Percentiles rank a stretch among this genome's conserved stretches.
Evolutionary conservation across 306 rosid genomes (phyloP).

Genomic region (Castanospermum australe): DNA sequence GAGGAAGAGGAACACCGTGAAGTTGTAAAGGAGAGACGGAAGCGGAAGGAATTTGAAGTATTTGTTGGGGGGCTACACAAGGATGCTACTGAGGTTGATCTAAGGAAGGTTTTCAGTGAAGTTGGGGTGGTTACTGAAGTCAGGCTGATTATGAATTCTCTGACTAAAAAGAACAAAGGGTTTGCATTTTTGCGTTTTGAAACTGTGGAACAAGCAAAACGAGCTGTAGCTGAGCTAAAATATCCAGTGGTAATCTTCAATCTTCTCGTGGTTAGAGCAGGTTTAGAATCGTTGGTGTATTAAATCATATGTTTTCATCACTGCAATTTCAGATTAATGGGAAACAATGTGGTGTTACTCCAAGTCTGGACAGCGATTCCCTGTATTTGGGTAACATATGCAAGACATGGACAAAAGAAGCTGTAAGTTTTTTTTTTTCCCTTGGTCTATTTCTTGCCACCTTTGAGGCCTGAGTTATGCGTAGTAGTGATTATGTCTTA

Average conservation of each 20-base stretch:
- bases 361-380: constrained; percentile 75
- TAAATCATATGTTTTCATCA: constrained; percentile 28
- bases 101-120: constrained; percentile 50
- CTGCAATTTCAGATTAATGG: constrained; percentile 68
- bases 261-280: constrained; percentile 19
- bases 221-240: constrained; percentile 66
- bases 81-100: constrained; percentile 65
- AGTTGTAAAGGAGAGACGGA: constrained; percentile 65
- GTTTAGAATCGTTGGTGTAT: background rate
- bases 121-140: constrained; percentile 73
- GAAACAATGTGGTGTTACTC: constrained; percentile 70
- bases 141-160: constrained; percentile 72
- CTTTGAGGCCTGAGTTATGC: background rate
- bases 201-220: constrained; percentile 65
- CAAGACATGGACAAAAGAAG: constrained; percentile 71
- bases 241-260: constrained; percentile 56
- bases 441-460: background rate
- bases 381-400: constrained; percentile 73
- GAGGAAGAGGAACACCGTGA: constrained; percentile 67
- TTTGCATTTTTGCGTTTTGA: constrained; percentile 75
- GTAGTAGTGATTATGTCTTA: background rate
- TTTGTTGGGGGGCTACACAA: constrained; percentile 79
- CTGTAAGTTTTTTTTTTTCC: constrained; percentile 64
- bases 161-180: constrained; percentile 73
- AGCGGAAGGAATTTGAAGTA: constrained; percentile 70